Conservation (phyloP, 2,329 filamentous ascomycete genomes). For the Beauveria brongniartii region DNA sequence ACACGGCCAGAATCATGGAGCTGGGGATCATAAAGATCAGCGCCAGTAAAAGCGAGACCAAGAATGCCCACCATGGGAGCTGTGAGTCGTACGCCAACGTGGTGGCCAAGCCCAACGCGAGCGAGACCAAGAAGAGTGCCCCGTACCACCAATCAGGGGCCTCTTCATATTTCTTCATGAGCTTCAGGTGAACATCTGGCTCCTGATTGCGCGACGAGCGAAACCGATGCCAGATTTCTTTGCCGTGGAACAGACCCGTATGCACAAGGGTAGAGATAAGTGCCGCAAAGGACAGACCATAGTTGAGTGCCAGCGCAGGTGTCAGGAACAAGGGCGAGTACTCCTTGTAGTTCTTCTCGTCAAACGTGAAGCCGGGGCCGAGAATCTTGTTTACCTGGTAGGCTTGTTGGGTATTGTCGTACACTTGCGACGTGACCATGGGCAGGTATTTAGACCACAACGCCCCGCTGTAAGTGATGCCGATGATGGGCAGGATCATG, state of each 20-base stretch:
- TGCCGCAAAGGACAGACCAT: slow-evolving; percentile 35
- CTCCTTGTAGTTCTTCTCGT: slow-evolving; percentile 38
- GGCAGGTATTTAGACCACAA: slow-evolving; percentile 46
- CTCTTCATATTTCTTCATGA: slow-evolving; percentile 26
- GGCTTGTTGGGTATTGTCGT: slow-evolving; percentile 44
- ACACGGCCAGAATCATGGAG: slow-evolving; percentile 25
- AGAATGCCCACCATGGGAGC: slow-evolving; percentile 22
- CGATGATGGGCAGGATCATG: slow-evolving; percentile 36
- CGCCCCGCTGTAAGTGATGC: slow-evolving; percentile 36
- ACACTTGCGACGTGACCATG: slow-evolving; percentile 43
- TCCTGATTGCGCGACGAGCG: slow-evolving; percentile 36
- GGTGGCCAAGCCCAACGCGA: slow-evolving; percentile 25
- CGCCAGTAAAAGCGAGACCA: slow-evolving; percentile 20
- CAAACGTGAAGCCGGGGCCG: slow-evolving; percentile 36
- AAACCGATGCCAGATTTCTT: slow-evolving; percentile 36
- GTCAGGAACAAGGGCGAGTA: slow-evolving; percentile 48
- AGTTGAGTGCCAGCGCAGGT: slow-evolving; percentile 35
- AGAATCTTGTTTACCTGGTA: slow-evolving; percentile 47
- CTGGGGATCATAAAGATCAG: slow-evolving; percentile 19
- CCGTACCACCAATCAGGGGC: slow-evolving; percentile 34
- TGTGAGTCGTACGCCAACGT: slow-evolving; percentile 19
- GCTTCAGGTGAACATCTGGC: slow-evolving; percentile 27
- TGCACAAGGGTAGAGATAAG: slow-evolving; percentile 37
- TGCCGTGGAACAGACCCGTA: slow-evolving; percentile 29
- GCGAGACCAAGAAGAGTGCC: slow-evolving; percentile 22